Conservation (phyloP, 495 filamentous ascomycete genomes). For the Extremus antarcticus region DNA sequence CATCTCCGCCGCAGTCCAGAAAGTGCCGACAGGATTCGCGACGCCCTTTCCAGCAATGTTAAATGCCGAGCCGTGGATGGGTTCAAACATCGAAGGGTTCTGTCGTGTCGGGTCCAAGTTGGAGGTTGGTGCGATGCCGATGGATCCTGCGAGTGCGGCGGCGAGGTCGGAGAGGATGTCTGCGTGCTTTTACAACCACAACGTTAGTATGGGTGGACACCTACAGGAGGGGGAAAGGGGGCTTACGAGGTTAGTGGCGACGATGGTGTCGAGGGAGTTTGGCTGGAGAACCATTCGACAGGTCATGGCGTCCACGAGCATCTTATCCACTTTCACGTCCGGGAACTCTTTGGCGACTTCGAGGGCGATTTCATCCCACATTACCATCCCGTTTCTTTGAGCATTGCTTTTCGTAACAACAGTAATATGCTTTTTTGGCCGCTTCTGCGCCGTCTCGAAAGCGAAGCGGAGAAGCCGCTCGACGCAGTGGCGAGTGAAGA, state of each 20-base stretch:
- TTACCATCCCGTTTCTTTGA: constrained; percentile 33
- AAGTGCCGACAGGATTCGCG: constrained; percentile 60
- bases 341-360: constrained; percentile 29
- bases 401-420: constrained; percentile 35
- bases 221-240: neutral
- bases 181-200: too few relatives aligned
- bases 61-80: constrained; percentile 55
- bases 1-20: constrained; percentile 63
- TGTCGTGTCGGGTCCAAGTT: constrained; percentile 53
- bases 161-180: constrained; percentile 41
- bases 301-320: constrained; percentile 36
- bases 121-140: constrained; percentile 40
- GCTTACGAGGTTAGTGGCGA: constrained; percentile 30
- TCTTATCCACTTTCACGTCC: constrained; percentile 30
- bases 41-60: constrained; percentile 63
- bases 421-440: constrained; percentile 30
- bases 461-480: constrained; percentile 32
- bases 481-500: constrained; percentile 31
- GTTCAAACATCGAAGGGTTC: constrained; percentile 56
- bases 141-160: constrained; percentile 30
- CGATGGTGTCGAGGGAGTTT: constrained; percentile 30
- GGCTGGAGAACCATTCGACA: constrained; percentile 32
- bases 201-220: too few relatives aligned
- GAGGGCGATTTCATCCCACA: constrained; percentile 32
- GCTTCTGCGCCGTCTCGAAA: constrained; percentile 27